Conservation (phyloP, 2,329 filamentous ascomycete genomes). For the Penicillium hordei region DNA sequence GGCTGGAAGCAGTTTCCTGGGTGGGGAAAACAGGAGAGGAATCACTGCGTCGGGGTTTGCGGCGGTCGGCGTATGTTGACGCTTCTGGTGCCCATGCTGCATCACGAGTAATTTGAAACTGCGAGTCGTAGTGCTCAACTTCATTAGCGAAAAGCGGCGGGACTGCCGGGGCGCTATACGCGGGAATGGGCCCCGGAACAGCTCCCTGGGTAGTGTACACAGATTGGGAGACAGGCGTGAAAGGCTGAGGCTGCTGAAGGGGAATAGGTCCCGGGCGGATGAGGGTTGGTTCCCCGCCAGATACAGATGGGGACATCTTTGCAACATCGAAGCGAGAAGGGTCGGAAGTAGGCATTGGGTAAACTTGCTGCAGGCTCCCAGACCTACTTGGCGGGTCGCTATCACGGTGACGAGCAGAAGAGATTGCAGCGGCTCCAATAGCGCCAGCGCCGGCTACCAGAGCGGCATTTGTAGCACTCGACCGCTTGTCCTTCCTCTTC, state of each 20-base stretch:
- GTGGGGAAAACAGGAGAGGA: constrained; percentile 48
- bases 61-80: constrained; percentile 10
- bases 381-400: constrained; percentile 40
- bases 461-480: constrained; percentile 31
- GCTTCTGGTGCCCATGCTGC: constrained; percentile 11
- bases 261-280: constrained; percentile 61
- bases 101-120: constrained; percentile 16
- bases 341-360: constrained; percentile 66
- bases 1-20: constrained; percentile 25
- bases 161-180: constrained; percentile 43
- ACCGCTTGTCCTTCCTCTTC: constrained; percentile 33
- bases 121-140: constrained; percentile 22
- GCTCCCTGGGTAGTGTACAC: constrained; percentile 57
- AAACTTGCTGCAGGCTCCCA: constrained; percentile 58
- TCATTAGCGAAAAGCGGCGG: constrained; percentile 42
- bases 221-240: constrained; percentile 67
- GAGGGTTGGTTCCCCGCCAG: constrained; percentile 29
- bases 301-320: constrained; percentile 27
- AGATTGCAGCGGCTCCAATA: constrained; percentile 45
- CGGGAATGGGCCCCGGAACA: constrained; percentile 33
- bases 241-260: constrained; percentile 82
- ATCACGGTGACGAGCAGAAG: constrained; percentile 36
- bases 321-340: constrained; percentile 61
- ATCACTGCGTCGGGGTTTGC: constrained; percentile 41
- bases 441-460: constrained; percentile 46